Evolutionary conservation across 192 early-diverging fungal genomes (phyloP), one percentile per base, ranked within the genome.

Genomic region (Linnemannia exigua): DNA sequence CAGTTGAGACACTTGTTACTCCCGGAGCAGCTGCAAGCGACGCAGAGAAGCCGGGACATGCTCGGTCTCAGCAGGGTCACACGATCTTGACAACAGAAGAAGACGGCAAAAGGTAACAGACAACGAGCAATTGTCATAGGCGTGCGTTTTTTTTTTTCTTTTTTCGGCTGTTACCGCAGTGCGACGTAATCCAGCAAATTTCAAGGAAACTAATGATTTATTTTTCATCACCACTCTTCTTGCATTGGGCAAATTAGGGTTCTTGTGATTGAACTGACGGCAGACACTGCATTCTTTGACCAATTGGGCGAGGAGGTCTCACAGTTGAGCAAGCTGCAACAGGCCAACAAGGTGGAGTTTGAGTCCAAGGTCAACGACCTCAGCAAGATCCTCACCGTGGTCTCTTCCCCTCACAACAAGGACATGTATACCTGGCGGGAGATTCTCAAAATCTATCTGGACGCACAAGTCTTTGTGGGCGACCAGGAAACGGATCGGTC

Each of bases 341-440:
- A 87, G 58, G 74, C 76, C 2, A 90, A 91, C 72, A 90, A 91
- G 47, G 77, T 79, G 3, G 78, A 90, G 51, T 95, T 94, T 78
- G 84, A 89, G 48, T 72, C 81, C 47, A 93, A 93, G 44, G 87
- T 95, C 52, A 84, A 87, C 5, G 82, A 81, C 35, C 63, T 95
- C n/a, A 83, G 90, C 22, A 79, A 72, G 31, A 87, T 91, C 52
- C 76, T 95, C 70, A 90, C 91, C 1, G 79, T 88, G 3, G 91
- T 93, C 5, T 84, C 95, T 6, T 94, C 96, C 0, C 95, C 95
- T 2, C 91, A 92, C 58, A 94, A 94, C 77, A 93, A 94, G 61
- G 95, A 97, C 79, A 91, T 95, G 75, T 93, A 95, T 74, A 84
- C 88, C 7, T 97, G 93, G 93, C 88, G 93, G 31, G 91, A 94